These are phyloP conservation scores for Suillus subalutaceus DNA, from an alignment of 768 basidiomycete species.

Conservation along the genomic window DNA sequence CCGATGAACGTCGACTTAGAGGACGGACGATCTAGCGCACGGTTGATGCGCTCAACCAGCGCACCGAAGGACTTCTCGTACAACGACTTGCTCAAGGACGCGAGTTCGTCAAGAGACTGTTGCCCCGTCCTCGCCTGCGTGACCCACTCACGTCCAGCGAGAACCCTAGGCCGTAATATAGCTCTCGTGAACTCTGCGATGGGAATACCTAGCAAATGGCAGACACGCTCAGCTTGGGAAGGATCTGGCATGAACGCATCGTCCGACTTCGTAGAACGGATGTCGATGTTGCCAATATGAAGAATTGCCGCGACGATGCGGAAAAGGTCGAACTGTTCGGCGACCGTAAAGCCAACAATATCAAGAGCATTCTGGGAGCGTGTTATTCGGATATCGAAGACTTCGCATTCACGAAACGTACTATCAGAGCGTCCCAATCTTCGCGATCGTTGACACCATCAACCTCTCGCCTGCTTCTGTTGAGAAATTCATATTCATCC, in stretches of 20 bases:
- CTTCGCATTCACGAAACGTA: constrained; percentile 39
- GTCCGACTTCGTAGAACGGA: constrained; percentile 78
- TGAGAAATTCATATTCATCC: constrained; percentile 89
- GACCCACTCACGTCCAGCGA: constrained; percentile 97
- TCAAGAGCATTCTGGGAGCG: constrained; percentile 71
- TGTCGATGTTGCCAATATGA: constrained; percentile 91
- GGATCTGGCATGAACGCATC: constrained; percentile 79
- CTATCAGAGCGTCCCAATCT: constrained; percentile 80
- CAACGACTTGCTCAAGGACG: constrained; percentile 88
- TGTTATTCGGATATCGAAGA: constrained; percentile 7
- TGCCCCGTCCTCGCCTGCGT: constrained; percentile 88
- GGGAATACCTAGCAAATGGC: constrained; percentile 89
- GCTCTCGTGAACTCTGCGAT: constrained; percentile 87
- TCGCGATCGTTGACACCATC: constrained; percentile 92
- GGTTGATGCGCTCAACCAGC: constrained; percentile 94
- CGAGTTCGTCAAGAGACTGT: constrained; percentile 92
- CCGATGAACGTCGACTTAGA: constrained; percentile 95
- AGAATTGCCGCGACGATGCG: constrained; percentile 92
- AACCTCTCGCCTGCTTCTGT: constrained; percentile 87
- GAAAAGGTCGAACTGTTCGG: constrained; percentile 92
- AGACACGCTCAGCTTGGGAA: constrained; percentile 86
- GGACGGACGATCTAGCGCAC: constrained; percentile 89
- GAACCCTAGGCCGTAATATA: constrained; percentile 84
- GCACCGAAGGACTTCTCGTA: constrained; percentile 97
- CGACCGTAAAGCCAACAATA: constrained; percentile 81